Base-by-base conservation (phyloP, 148 eudicot species). In the Simmondsia chinensis region DNA sequence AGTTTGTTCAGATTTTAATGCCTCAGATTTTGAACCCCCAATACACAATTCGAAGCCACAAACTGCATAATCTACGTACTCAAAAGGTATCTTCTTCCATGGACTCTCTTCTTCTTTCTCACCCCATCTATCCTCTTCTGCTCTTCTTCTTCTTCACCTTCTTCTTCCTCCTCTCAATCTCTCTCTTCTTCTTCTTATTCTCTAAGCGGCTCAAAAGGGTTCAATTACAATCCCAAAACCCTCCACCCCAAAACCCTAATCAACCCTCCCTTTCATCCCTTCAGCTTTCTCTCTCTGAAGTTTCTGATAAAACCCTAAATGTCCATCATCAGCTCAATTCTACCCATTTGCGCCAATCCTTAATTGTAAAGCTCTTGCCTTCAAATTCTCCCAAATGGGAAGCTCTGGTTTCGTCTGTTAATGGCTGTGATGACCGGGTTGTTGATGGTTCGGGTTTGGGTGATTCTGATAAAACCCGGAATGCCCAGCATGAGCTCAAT, bases 281-380 rank as follows among this genome's bases (percentile, higher is more conserved):
- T 18, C 27, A 48, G 48, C 58, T 48, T 30, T 27, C 38, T 47
- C 58, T 44, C 0, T 47, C 59, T 1, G 31, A 30, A 36, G 8
- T 65, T 41, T 29, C 21, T 0, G 49, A 62, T 23, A 46, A 42
- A 48, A 34, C 39, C 24, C 30, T 11, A 36, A 41, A 29, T 19
- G 16, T 54, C 29, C 39, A 57, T 17, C 43, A 48, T 17, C 43
- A 48, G 38, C 41, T 63, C 35, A 52, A 57, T 46, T 54, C 51
- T 41, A 54, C 63, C 52, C 64, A 50, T 21, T 43, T 63, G 42
- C 25, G 52, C 39, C 57, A 46, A 10, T 59, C 71, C 9, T 37
- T 75, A 20, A 66, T 69, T 28, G 29, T 68, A 11, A 71, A 69
- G 63, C 56, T 69, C 52, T 68, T 73, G 52, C 75, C 75, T 26